A percentile compares a stretch with the other conserved stretches of the same genome.
phyloP scores from a whole-genome alignment of 306 rosid genomes.

The Citrullus colocynthis region DNA sequence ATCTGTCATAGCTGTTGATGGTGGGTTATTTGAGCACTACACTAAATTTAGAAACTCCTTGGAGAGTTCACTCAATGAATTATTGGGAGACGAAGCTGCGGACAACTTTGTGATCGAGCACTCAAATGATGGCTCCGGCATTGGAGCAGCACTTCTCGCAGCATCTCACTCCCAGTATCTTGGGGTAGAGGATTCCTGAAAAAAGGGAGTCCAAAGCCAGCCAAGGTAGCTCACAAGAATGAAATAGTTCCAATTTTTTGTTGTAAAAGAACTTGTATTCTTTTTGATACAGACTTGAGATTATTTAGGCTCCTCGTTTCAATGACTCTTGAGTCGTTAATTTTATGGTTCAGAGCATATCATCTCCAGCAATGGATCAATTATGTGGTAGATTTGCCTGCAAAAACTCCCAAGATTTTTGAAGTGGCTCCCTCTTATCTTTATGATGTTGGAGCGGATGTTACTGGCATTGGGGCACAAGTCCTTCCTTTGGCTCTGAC shows the following conservation, averaged over 20 bases:
- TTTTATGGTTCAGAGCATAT: constrained; percentile 22
- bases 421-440: not conserved
- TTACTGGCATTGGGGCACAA: not conserved
- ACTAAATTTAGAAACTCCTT: constrained; percentile 51
- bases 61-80: constrained; percentile 68
- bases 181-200: constrained; percentile 44
- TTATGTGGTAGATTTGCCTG: constrained; percentile 7
- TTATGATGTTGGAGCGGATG: not conserved
- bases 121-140: constrained; percentile 83
- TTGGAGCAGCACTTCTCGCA: constrained; percentile 92
- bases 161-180: constrained; percentile 85
- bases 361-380: constrained; percentile 2
- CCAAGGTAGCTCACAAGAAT: constrained; percentile 17
- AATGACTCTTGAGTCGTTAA: not conserved
- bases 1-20: constrained; percentile 76
- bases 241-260: constrained; percentile 21
- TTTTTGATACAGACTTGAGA: constrained; percentile 3
- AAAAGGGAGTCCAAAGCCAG: constrained; percentile 8
- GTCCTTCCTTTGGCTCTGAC: not conserved
- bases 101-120: constrained; percentile 43
- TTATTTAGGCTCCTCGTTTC: constrained; percentile 9
- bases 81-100: constrained; percentile 65
- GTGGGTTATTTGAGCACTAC: constrained; percentile 88
- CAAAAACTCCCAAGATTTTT: not conserved
- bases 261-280: constrained; percentile 8